A percentile compares a stretch with the other conserved stretches of the same genome.
Conservation (phyloP, 352 stramenopile genomes). For the Globisporangium mamillatum region DNA sequence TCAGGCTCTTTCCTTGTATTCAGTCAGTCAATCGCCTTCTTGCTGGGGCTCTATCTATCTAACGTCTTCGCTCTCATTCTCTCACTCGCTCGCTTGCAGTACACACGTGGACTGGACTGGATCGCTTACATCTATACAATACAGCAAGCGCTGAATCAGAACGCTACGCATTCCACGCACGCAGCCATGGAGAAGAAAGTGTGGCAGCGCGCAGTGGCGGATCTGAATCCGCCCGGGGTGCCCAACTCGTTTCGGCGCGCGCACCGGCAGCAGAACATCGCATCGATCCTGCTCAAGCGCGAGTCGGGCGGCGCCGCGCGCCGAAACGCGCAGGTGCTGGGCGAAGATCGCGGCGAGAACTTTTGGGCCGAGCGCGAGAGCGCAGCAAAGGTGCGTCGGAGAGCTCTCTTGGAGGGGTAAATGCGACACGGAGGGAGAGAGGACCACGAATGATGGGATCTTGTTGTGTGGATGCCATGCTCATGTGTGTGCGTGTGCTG, state of each 20-base stretch:
- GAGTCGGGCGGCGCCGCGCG: conserved; percentile 45
- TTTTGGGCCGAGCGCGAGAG: conserved; percentile 82
- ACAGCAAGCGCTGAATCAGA: background rate
- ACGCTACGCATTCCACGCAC: background rate
- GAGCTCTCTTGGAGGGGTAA: background rate
- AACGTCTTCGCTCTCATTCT: background rate
- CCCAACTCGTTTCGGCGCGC: conserved; percentile 73
- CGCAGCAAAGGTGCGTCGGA: conserved; percentile 54
- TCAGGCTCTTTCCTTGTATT: background rate
- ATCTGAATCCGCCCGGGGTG: conserved; percentile 67
- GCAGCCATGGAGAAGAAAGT: conserved; percentile 52
- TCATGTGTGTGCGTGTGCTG: background rate
- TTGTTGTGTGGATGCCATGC: conserved; percentile 1
- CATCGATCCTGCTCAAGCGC: conserved; percentile 52
- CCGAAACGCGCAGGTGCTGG: conserved; percentile 41
- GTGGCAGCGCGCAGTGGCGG: conserved; percentile 66
- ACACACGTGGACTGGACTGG: background rate
- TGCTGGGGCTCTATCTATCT: background rate
- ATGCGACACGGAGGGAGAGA: background rate
- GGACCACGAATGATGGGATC: background rate
- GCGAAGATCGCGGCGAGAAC: conserved; percentile 57
- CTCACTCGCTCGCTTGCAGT: background rate
- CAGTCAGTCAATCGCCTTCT: background rate
- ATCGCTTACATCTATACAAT: background rate
- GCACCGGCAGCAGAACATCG: conserved; percentile 67